phyloP scores from a whole-genome alignment of 306 rosid species.

The Nissolia schottii region DNA sequence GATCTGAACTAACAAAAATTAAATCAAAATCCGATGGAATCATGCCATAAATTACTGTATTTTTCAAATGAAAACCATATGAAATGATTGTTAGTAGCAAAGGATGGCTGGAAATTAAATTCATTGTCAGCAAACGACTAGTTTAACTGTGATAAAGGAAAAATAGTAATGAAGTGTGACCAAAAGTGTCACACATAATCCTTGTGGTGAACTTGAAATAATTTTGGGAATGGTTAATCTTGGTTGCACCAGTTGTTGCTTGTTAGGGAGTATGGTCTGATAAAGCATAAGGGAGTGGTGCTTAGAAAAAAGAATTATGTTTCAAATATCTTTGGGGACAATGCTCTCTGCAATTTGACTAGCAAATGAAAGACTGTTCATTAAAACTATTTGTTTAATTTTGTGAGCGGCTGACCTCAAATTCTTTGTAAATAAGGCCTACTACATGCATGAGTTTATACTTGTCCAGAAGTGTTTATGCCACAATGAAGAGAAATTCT shows the following conservation, averaged over 20 bases:
- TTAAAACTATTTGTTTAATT: not conserved
- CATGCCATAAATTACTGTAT: too few relatives aligned
- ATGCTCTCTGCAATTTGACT: not conserved
- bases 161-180: not conserved
- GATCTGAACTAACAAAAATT: too few relatives aligned
- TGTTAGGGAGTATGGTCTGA: not conserved
- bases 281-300: not conserved
- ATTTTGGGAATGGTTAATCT: not conserved
- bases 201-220: not conserved
- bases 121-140: not conserved
- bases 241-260: constrained; percentile 2
- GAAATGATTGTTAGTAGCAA: not conserved
- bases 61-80: not conserved
- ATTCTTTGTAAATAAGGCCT: not conserved
- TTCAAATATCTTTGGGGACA: not conserved
- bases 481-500: too few relatives aligned
- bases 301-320: not conserved
- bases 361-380: not conserved
- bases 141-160: not conserved
- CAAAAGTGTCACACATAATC: not conserved
- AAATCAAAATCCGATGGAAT: too few relatives aligned
- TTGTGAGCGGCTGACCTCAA: not conserved
- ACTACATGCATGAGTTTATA: not conserved
- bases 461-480: not conserved
- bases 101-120: not conserved